Evolutionary conservation across 495 filamentous ascomycete species (phyloP).

Genomic region (Tuber brumale): DNA sequence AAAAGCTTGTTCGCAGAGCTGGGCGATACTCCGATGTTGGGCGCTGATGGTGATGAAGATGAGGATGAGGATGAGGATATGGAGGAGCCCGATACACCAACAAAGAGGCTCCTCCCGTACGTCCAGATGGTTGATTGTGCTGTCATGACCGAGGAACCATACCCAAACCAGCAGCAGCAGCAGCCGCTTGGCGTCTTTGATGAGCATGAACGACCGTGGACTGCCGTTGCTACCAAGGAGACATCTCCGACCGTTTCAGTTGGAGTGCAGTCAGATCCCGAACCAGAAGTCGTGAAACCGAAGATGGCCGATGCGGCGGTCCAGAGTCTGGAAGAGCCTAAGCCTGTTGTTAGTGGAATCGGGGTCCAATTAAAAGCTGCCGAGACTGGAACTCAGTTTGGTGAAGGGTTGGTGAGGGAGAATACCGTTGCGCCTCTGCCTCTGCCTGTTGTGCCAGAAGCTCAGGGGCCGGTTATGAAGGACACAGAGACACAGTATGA

Average conservation of each 20-base stretch:
- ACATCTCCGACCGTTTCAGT: slow-evolving; percentile 17
- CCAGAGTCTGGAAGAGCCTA: slow-evolving; percentile 13
- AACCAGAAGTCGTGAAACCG: slow-evolving; percentile 15
- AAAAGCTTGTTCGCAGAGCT: slow-evolving; percentile 90
- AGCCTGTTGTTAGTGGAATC: slow-evolving; percentile 8
- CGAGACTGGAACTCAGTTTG: slow-evolving; percentile 36
- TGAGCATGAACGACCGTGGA: slow-evolving; percentile 27
- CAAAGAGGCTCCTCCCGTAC: slow-evolving; percentile 38
- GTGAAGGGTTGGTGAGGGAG: slow-evolving; percentile 16
- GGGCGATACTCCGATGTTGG: slow-evolving; percentile 49
- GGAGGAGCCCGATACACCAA: slow-evolving; percentile 33
- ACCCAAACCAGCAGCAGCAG: slow-evolving; percentile 33
- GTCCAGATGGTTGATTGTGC: slow-evolving; percentile 66
- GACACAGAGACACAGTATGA: slow-evolving; percentile 33
- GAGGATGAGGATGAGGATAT: slow-evolving; percentile 14
- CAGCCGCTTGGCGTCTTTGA: slow-evolving; percentile 42
- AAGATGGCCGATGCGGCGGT: slow-evolving; percentile 21
- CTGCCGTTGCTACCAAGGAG: slow-evolving; percentile 27
- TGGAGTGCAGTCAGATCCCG: slow-evolving; percentile 27
- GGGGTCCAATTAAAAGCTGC: slow-evolving; percentile 23
- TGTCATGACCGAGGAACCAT: slow-evolving; percentile 73
- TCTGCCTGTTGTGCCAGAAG: slow-evolving; percentile 8
- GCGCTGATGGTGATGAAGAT: slow-evolving; percentile 31
- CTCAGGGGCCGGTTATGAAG: slow-evolving; percentile 15
- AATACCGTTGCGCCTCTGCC: background rate